phyloP scores from a whole-genome alignment of 2,329 filamentous ascomycete species.

The Mycosphaerella sp. region DNA sequence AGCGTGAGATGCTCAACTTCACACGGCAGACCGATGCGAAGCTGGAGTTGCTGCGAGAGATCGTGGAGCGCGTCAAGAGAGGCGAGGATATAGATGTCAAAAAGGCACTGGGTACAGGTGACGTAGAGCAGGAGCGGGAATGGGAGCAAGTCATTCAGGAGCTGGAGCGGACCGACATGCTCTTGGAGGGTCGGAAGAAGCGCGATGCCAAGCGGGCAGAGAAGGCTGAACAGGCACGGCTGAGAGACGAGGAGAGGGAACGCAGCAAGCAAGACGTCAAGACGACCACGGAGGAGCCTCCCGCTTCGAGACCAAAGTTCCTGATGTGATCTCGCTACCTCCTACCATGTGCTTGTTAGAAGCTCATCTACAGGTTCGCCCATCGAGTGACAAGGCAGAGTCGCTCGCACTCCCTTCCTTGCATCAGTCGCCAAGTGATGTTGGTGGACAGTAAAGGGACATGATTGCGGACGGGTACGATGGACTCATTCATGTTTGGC shows the following conservation, averaged over 20 bases:
- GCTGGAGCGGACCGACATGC: constrained; percentile 31
- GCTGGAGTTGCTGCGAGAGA: constrained; percentile 68
- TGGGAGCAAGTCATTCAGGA: constrained; percentile 72
- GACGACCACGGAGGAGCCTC: background rate
- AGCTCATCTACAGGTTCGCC: too few species aligned
- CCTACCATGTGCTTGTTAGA: background rate
- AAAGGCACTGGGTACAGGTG: constrained; percentile 69
- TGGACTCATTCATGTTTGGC: background rate
- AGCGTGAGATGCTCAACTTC: constrained; percentile 66
- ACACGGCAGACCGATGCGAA: constrained; percentile 71
- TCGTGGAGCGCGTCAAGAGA: constrained; percentile 61
- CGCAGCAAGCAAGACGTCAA: background rate
- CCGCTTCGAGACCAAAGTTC: constrained; percentile 25
- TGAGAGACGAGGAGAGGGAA: constrained; percentile 17
- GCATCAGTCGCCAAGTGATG: background rate
- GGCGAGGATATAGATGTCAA: constrained; percentile 83
- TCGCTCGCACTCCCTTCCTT: too few species aligned
- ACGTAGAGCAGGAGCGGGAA: constrained; percentile 65
- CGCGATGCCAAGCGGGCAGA: constrained; percentile 25
- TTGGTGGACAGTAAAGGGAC: background rate
- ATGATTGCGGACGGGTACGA: background rate
- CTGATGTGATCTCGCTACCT: constrained; percentile 23
- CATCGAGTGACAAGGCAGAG: too few species aligned
- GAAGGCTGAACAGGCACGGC: constrained; percentile 20
- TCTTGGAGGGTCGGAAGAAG: constrained; percentile 27